Evolutionary conservation across 2,329 filamentous ascomycete species (phyloP), one percentile per base, ranked within the genome.

Genomic region (Teratosphaeria nubilosa): DNA sequence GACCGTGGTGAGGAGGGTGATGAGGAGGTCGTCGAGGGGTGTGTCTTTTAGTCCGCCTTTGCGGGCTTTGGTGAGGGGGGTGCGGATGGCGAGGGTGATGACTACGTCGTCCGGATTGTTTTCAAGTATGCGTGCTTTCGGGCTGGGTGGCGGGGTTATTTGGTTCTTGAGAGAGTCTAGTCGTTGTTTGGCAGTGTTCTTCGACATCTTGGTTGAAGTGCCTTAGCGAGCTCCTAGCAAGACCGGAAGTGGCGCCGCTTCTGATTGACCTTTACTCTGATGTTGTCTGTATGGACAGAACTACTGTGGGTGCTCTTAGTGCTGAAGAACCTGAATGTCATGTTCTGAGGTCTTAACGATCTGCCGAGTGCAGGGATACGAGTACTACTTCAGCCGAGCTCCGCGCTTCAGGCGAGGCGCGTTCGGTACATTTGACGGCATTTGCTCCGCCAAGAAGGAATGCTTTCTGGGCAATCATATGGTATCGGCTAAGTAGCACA

Each of bases 41-140:
- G 91, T 94, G 74, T 97, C 92, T 79, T 96, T 96, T 80, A 97
- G 88, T 50, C 90, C 90, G 64, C 92, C 91, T 81, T 95, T 96
- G 73, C 81, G 82, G 55, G 83, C 90, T 78, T 96, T 96, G 70
- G 87, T 81, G 62, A 97, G 81, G 0, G 92, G 90, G 25, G 92
- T 96, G 57, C 92, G 88, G 68, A 91, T 79, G 27, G 92, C 91
- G 58, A 94, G 83, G 9, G 94, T 97, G 71, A 97, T 95, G 72
- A 97, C 92, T 58, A 97, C 82, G 78, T 97, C 92, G 73, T 97
- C 92, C 65, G 91, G 84, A 74, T 95, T 94, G 5, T n/a, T n/a
- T 16, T 22, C 1, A 1, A 48, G 41, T 4, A 48, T 5, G 2
- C n/a, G 41, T 48, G 41, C 41, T 22, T 48, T 48, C 5, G 41